Base-by-base conservation (phyloP, 768 basidiomycete genomes). In the Daedalea quercina region DNA sequence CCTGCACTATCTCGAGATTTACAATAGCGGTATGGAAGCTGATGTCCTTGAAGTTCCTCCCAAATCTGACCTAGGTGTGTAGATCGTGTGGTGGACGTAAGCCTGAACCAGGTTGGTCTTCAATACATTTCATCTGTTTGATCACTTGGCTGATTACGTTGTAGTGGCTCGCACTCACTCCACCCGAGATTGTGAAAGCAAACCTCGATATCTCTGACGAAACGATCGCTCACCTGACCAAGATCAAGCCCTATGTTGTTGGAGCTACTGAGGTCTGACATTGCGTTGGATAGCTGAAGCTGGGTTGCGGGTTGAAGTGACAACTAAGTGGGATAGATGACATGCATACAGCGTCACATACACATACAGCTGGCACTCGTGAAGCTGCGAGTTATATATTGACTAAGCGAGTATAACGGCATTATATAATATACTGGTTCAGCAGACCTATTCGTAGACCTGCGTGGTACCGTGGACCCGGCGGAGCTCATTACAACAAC, bases 151-250 rank as follows among this genome's bases (percentile, higher is more conserved):
- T 31, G 28, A 23, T 19, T 3, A 15, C 11, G 4, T 17, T 24
- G 12, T 75, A 83, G 60, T 84, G 82, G 82, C 69, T 84, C 17
- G 80, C 82, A 0, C 63, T 83, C 33, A 80, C 77, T 0, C 82
- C 82, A 4, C 77, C 75, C 1, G 71, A 70, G 25, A 70, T 85
- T 9, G 81, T 85, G 26, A 80, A 81, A 60, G 80, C 78, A 0
- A 79, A 84, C 57, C 74, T 85, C n/a, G 70, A 71, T 20, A 58
- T 85, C 44, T 75, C 76, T 9, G 76, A 80, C 22, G 76, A 74
- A 19, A 69, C 72, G 8, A 76, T 85, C 41, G 65, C 71, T 1
- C 67, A 69, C 8, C 67, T 85, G 40, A 77, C 70, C 56, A 78
- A 71, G 60, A 73, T 70, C 20, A 81, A 84, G 65, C 69, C 73